Evolutionary conservation across 2,329 filamentous ascomycete genomes (phyloP), one percentile per base, ranked within the genome.

Genomic region (Ophiosphaerella narmari): DNA sequence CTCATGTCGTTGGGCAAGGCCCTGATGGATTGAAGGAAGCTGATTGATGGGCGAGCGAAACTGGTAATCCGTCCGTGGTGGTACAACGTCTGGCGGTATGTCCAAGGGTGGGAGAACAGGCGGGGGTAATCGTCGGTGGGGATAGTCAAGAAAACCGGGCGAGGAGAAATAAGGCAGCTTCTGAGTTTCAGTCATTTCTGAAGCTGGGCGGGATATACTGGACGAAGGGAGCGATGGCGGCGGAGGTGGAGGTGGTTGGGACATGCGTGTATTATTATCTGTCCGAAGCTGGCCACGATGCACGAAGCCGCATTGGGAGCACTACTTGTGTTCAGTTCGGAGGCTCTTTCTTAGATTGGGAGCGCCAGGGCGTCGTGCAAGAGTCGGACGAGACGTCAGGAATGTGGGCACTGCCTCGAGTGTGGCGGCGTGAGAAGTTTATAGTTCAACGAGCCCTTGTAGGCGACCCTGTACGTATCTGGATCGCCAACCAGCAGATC

Each of bases 181-280:
- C 56, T 78, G 77, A 48, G 73, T 76, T 60, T 78, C 75, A 29
- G 76, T 76, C 76, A 78, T 78, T 50, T 67, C 68, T 67, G 67
- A 53, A 55, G 68, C 50, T 48, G 67, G 59, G 60, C 59, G 63
- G 57, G 62, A 64, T 43, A 64, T 58, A 55, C 66, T 70, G 49
- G 72, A 69, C 49, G 73, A 71, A 70, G 75, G 74, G 52, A 75
- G 63, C 58, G 74, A 73, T 65, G 75, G 66, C 55, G 73, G 60
- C 51, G 73, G 73, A 60, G 72, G 65, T 55, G 63, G 67, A 62
- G 56, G 66, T 72, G 68, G 69, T 70, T 73, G 70, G 69, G 73
- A 74, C 73, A 75, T 74, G 71, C 73, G 72, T 73, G 66, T 70
- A 66, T 73, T 72, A 68, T 73, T 71, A 72, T 66, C 69, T 73